A percentile compares a stretch with the other conserved stretches of the same genome.
Conservation (phyloP, 352 stramenopile species). For the Stramenopiles sp. region DNA sequence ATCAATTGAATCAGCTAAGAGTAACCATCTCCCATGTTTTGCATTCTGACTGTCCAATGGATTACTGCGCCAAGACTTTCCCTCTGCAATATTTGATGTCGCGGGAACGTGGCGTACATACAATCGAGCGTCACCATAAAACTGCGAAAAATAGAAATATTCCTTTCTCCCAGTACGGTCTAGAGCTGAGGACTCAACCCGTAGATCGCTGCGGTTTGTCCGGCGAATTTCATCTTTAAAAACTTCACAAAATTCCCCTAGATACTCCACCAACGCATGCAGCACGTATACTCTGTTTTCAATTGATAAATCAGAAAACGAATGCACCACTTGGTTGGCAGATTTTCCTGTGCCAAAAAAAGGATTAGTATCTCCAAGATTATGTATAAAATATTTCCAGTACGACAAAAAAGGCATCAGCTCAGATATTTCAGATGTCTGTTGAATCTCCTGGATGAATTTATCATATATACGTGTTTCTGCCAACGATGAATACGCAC, state of each 20-base stretch:
- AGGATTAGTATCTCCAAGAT: background rate
- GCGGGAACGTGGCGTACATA: too few species aligned
- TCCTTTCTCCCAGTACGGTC: background rate
- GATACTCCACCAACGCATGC: background rate
- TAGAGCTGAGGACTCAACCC: background rate
- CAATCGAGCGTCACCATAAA: background rate
- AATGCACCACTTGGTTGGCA: background rate
- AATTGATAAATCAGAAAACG: background rate
- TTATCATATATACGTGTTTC: background rate
- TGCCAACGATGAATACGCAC: background rate
- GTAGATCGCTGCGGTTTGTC: background rate
- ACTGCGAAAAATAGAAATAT: background rate
- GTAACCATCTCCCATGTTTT: background rate
- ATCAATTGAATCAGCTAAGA: background rate
- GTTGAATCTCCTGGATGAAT: background rate
- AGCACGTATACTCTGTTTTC: background rate
- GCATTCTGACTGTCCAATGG: background rate
- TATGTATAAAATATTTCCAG: background rate
- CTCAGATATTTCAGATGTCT: background rate
- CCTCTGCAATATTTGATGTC: background rate
- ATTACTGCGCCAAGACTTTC: background rate
- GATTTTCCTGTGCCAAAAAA: background rate
- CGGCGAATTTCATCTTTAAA: background rate
- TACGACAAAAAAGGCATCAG: background rate
- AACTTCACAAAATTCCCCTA: background rate